These are phyloP conservation scores for Cajanus cajan DNA, from an alignment of 306 rosid species.

Conservation along the genomic window DNA sequence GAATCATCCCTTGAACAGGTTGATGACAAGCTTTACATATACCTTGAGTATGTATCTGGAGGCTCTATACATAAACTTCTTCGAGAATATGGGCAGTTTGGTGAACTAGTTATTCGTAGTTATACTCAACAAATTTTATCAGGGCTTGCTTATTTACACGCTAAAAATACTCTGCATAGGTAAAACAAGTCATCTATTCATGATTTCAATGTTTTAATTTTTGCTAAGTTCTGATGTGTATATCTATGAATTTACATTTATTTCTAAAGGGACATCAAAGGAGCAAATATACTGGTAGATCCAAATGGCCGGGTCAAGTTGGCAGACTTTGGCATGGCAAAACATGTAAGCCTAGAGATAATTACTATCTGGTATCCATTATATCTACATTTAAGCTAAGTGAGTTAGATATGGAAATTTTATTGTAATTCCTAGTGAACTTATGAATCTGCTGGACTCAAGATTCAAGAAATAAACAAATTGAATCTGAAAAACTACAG, in stretches of 20 bases:
- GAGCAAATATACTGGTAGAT: constrained; percentile 98
- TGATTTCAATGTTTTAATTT: constrained; percentile 17
- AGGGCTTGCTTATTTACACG: constrained; percentile 94
- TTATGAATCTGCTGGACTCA: background rate
- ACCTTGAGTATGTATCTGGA: constrained; percentile 96
- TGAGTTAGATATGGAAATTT: constrained; percentile 9
- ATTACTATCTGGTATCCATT: background rate
- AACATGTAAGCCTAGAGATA: constrained; percentile 74
- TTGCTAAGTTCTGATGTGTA: constrained; percentile 15
- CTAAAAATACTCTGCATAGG: constrained; percentile 95
- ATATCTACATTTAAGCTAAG: constrained; percentile 24
- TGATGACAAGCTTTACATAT: constrained; percentile 84
- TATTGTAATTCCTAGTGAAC: constrained; percentile 2
- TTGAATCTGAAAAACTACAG: background rate
- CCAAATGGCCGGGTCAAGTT: constrained; percentile 90
- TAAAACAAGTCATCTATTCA: constrained; percentile 39
- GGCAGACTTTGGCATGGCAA: constrained; percentile 99
- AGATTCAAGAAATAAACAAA: background rate
- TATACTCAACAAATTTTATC: constrained; percentile 94
- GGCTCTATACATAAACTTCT: constrained; percentile 97
- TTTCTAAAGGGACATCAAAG: constrained; percentile 87
- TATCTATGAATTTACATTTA: constrained; percentile 26
- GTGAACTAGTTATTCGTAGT: constrained; percentile 84
- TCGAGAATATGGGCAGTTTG: constrained; percentile 88
- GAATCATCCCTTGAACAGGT: constrained; percentile 59